Conservation (phyloP, 2,329 filamentous ascomycete species). For the Capronia epimyces region DNA sequence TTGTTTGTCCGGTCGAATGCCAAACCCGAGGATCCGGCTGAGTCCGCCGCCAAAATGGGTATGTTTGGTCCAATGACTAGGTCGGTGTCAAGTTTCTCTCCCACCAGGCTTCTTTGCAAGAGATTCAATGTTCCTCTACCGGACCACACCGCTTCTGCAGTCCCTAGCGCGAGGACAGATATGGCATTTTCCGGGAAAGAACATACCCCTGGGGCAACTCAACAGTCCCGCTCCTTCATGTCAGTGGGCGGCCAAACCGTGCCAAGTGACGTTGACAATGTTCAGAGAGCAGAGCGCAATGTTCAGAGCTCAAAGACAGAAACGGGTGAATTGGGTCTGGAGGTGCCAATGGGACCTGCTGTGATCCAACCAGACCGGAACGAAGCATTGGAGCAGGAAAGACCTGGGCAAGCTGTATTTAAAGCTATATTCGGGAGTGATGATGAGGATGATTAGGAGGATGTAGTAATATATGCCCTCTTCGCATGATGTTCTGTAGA, state of each 20-base stretch:
- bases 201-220: constrained; percentile 6
- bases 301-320: background rate
- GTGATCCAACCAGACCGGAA: constrained; percentile 68
- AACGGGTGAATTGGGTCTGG: constrained; percentile 1
- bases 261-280: background rate
- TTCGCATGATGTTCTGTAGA: too few relatives aligned
- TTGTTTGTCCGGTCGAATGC: constrained; percentile 46
- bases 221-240: constrained; percentile 28
- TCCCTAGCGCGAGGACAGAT: constrained; percentile 34
- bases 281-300: background rate
- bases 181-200: background rate
- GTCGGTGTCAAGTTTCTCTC: constrained; percentile 65
- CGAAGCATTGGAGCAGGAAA: constrained; percentile 67
- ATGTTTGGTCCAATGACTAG: constrained; percentile 93
- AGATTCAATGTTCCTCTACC: constrained; percentile 79
- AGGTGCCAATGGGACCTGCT: constrained; percentile 18
- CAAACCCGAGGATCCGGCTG: constrained; percentile 66
- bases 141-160: constrained; percentile 37
- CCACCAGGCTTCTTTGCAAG: constrained; percentile 83
- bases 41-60: constrained; percentile 78
- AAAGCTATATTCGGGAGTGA: constrained; percentile 91
- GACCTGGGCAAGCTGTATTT: constrained; percentile 75
- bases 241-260: constrained; percentile 34
- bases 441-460: constrained; percentile 56
- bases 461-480: background rate